Evolutionary conservation across 2,329 filamentous ascomycete genomes (phyloP).

Genomic region (Colletotrichum spinosum): DNA sequence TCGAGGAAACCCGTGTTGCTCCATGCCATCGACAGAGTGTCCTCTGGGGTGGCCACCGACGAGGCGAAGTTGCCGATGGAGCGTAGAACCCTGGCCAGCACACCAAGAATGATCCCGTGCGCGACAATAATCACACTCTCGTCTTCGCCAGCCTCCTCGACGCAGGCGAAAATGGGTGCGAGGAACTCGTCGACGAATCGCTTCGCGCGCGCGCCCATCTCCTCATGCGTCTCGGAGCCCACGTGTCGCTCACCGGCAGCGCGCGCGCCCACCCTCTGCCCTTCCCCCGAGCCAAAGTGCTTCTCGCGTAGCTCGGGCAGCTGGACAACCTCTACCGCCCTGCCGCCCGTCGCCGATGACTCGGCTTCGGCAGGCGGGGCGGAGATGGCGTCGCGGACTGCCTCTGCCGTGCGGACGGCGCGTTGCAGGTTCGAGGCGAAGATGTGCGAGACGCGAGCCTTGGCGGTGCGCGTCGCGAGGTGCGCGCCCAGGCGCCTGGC

Average conservation of each 20-base stretch:
- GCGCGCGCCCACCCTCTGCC: slow-evolving; percentile 62
- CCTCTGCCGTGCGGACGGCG: slow-evolving; percentile 77
- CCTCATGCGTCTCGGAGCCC: slow-evolving; percentile 75
- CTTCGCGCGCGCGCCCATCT: slow-evolving; percentile 73
- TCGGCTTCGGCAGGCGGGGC: slow-evolving; percentile 3
- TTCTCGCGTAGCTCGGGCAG: slow-evolving; percentile 73
- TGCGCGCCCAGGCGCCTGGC: slow-evolving; percentile 76
- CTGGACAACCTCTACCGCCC: slow-evolving; percentile 50
- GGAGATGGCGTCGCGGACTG: slow-evolving; percentile 69
- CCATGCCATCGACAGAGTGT: slow-evolving; percentile 54
- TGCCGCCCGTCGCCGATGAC: neutral
- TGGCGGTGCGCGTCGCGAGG: slow-evolving; percentile 55
- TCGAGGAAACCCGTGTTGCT: slow-evolving; percentile 65
- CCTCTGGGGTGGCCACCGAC: slow-evolving; percentile 35
- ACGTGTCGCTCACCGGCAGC: slow-evolving; percentile 44
- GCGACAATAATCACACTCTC: slow-evolving; percentile 74
- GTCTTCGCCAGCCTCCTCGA: slow-evolving; percentile 39
- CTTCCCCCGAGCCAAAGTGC: slow-evolving; percentile 79
- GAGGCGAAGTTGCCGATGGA: slow-evolving; percentile 36
- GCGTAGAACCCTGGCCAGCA: slow-evolving; percentile 69
- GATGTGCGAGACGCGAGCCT: slow-evolving; percentile 66
- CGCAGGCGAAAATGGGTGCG: slow-evolving; percentile 56
- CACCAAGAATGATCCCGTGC: slow-evolving; percentile 83
- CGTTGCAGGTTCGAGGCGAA: slow-evolving; percentile 85
- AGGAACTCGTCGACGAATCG: slow-evolving; percentile 75